A percentile compares a stretch with the other conserved stretches of the same genome.
These are phyloP conservation scores for Diospyros kaki DNA, from an alignment of 148 eudicot species.

Conservation along the genomic window DNA sequence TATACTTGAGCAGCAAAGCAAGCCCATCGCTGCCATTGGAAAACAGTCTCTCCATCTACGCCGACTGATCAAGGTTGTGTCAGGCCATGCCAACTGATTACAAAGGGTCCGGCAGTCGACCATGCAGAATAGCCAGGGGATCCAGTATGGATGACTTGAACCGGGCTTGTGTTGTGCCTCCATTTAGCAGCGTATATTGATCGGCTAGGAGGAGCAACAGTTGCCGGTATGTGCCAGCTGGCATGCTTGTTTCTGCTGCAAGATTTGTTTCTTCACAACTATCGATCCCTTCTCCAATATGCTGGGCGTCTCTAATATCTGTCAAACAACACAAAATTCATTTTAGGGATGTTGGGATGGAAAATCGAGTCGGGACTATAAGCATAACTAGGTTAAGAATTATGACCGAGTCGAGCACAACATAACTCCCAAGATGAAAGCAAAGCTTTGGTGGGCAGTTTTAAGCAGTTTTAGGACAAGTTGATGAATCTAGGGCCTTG, in stretches of 20 bases:
- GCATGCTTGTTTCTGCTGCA: constrained; percentile 24
- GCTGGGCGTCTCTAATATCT: constrained; percentile 61
- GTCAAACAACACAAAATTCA: constrained; percentile 2
- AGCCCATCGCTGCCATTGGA: too few relatives aligned
- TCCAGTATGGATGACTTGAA: neutral
- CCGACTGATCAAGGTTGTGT: neutral
- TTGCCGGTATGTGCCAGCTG: constrained; percentile 7
- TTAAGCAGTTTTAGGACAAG: neutral
- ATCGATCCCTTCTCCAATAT: constrained; percentile 46
- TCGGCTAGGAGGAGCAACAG: constrained; percentile 29
- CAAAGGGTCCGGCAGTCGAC: too few relatives aligned
- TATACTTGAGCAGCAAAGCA: too few relatives aligned
- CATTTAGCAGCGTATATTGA: neutral
- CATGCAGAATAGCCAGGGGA: too few relatives aligned
- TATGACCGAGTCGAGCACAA: neutral
- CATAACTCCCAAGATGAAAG: neutral
- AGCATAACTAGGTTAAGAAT: neutral
- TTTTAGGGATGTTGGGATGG: neutral
- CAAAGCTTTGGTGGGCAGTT: neutral
- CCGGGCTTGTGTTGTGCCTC: neutral
- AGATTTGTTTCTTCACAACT: constrained; percentile 38
- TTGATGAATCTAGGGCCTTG: neutral
- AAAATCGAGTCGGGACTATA: neutral
- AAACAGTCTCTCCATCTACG: neutral
- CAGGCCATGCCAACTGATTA: too few relatives aligned